Evolutionary conservation across 2,329 filamentous ascomycete species (phyloP).

Genomic region (Aspergillus brunneoviolaceus): DNA sequence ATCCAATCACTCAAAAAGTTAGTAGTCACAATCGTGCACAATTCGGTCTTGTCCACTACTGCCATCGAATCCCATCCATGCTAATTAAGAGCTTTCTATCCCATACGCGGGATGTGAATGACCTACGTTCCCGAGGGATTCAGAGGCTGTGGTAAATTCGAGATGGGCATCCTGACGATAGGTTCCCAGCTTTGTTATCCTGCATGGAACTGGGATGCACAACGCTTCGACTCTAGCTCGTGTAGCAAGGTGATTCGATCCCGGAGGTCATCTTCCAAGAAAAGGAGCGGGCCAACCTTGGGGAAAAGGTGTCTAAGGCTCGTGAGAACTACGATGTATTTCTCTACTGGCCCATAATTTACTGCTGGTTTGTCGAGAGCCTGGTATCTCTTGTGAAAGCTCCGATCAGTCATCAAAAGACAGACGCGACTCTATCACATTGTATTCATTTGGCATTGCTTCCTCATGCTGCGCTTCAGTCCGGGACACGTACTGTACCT

Average conservation of each 20-base stretch:
- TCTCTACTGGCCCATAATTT: background rate
- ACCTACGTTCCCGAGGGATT: background rate
- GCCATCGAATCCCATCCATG: background rate
- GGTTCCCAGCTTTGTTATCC: slow-evolving; percentile 16
- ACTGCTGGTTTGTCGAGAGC: background rate
- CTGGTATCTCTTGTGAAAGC: background rate
- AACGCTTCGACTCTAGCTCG: slow-evolving; percentile 18
- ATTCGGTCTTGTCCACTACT: background rate
- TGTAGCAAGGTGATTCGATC: slow-evolving; percentile 19
- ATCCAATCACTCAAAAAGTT: background rate
- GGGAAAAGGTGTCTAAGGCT: slow-evolving; percentile 4
- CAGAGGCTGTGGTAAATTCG: background rate
- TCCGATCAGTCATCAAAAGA: background rate
- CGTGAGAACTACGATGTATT: background rate
- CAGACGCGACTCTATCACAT: background rate
- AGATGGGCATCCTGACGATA: slow-evolving; percentile 14
- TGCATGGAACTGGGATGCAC: slow-evolving; percentile 15
- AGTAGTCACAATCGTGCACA: background rate
- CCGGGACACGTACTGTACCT: too few relatives aligned
- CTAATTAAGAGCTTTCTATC: background rate
- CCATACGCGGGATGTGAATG: background rate
- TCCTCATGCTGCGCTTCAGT: too few relatives aligned
- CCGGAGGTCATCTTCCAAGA: slow-evolving; percentile 7
- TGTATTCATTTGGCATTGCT: too few relatives aligned
- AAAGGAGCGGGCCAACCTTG: slow-evolving; percentile 6